Conservation (phyloP, 176 grass and related monocot species). For the Oryza glumipatula region DNA sequence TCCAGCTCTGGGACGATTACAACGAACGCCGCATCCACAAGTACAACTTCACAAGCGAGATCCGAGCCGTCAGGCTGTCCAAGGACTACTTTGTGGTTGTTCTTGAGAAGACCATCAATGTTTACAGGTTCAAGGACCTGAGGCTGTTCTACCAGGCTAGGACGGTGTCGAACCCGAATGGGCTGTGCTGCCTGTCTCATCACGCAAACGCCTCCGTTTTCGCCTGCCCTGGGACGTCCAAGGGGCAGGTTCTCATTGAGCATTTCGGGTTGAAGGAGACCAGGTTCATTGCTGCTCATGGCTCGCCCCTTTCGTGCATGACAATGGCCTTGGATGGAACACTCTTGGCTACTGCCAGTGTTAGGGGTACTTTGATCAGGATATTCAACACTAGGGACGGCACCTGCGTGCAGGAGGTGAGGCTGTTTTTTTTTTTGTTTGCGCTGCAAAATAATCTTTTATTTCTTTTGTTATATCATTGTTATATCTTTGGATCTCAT, state of each 20-base stretch:
- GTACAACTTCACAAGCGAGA: constrained; percentile 44
- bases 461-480: too few relatives aligned
- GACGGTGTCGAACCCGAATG: constrained; percentile 54
- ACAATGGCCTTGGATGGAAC: constrained; percentile 62
- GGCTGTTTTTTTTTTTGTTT: too few relatives aligned
- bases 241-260: constrained; percentile 61
- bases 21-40: constrained; percentile 3
- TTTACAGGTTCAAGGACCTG: constrained; percentile 44
- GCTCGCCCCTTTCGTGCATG: constrained; percentile 61
- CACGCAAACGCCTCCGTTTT: constrained; percentile 50
- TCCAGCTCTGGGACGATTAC: constrained; percentile 57
- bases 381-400: constrained; percentile 78
- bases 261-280: constrained; percentile 40
- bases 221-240: constrained; percentile 46
- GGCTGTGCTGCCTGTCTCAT: constrained; percentile 75
- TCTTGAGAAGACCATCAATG: constrained; percentile 55
- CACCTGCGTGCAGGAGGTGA: constrained; percentile 75
- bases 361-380: constrained; percentile 81
- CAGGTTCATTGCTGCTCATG: constrained; percentile 63
- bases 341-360: constrained; percentile 71
- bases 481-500: too few relatives aligned
- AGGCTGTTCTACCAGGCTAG: constrained; percentile 45
- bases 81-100: constrained; percentile 50
- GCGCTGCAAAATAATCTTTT: too few relatives aligned
- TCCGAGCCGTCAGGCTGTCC: constrained; percentile 56